Evolutionary conservation across 1,139 yeast genomes (phyloP), one percentile per base, ranked within the genome.

Genomic region (Magnusiomyces starmeri): DNA sequence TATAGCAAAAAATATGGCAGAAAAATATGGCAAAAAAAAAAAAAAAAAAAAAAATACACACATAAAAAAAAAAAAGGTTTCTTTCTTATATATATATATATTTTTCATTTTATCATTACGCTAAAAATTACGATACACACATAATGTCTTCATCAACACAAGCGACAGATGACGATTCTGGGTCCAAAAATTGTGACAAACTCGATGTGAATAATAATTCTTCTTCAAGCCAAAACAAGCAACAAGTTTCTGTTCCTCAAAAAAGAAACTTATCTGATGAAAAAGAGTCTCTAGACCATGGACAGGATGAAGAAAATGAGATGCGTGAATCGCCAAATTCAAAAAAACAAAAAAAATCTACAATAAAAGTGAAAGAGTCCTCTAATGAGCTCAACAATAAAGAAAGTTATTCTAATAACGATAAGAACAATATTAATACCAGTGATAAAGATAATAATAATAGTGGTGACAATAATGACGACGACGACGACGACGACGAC

Each of bases 311-410:
- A 20, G 44, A 41, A n/a, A 43, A 55, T 40, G 37, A 48, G 37
- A 46, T 51, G 50, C 18, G 41, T 35, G 45, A 37, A 37, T n/a
- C 48, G 26, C 32, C 29, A 12, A 18, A 34, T 22, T 8, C 46
- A 21, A 34, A 44, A 16, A 25, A 9, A n/a, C 48, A 27, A 27
- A 29, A 47, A 29, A 21, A 39, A n/a, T 12, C 32, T 37, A 40
- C 34, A 3, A 4, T 24, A 53, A 48, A 45, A 57, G n/a, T 51
- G 43, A 16, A 43, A 50, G 21, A 42, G 51, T n/a, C 46, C 26
- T 22, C 50, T 42, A 20, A 37, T 34, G 26, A 41, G 37, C 8
- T 27, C 32, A 25, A 24, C 46, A 9, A 35, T 27, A 6, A 44
- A 16, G 12, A 45, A 29, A 9, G 42, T 41, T 16, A 26, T 18